Base-by-base conservation (phyloP, 805 yeast species). In the Candida stauntonica region DNA sequence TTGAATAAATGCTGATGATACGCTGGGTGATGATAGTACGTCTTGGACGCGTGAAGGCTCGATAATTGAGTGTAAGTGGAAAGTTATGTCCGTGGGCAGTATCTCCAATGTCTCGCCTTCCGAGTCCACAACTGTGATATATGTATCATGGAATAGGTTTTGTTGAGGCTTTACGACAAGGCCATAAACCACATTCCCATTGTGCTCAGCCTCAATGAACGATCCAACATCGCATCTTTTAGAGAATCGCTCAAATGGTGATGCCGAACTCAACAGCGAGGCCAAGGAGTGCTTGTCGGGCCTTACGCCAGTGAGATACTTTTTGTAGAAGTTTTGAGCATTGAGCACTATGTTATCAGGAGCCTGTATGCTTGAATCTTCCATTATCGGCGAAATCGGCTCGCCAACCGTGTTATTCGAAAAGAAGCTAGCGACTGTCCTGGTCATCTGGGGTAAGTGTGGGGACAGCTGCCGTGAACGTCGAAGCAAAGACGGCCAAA, bases 161-260 rank as follows among this genome's bases (percentile, higher is more conserved):
- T 18, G 18, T 35, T 41, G 48, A n/a, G 46, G 32, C 12, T 11
- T 17, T 2, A 29, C 26, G 11, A 45, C 48, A 2, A 42, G 12
- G 0, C 48, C 48, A 15, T 24, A 21, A 2, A 21, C 17, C 5
- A 42, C n/a, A 1, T 5, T 11, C 9, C 33, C 39, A 11, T 26
- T 26, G 16, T 29, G 26, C 13, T 29, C 34, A 3, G 30, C 38
- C 20, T 45, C 48, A 2, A 45, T 42, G 23, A 42, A 39, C 4
- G 48, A 45, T 4, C 48, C 48, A 11, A 36, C 12, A 11, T 32
- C 3, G 17, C 40, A 38, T 17, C 45, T 21, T 20, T 23, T 21
- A 20, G 30, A 21, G 5, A 41, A 24, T 26, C 33, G 23, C 7
- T 31, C 20, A 6, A 14, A 7, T 7, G 34, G 8, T 5, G n/a